Evolutionary conservation across 495 filamentous ascomycete species (phyloP).

Genomic region (Hypoxylon fragiforme): DNA sequence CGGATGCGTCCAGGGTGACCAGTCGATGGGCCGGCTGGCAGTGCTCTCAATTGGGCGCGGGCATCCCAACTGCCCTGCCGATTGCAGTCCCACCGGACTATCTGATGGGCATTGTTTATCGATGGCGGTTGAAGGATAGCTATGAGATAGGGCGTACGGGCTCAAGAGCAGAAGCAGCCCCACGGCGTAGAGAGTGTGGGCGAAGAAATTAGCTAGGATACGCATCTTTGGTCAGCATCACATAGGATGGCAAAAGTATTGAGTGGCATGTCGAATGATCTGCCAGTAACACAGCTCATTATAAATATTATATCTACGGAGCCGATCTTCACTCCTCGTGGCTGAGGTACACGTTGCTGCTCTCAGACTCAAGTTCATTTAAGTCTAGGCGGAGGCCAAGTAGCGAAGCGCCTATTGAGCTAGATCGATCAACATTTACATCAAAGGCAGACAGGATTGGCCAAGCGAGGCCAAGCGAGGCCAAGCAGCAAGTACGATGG

Average conservation of each 20-base stretch:
- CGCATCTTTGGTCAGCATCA: slow-evolving; percentile 15
- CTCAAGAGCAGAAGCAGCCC: slow-evolving; percentile 1
- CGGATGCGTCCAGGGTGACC: slow-evolving; percentile 44
- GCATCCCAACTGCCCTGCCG: slow-evolving; percentile 25
- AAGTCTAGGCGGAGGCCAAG: slow-evolving; percentile 8
- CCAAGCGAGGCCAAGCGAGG: slow-evolving; percentile 11
- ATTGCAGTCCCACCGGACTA: slow-evolving; percentile 17
- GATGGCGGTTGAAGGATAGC: neutral
- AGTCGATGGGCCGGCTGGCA: slow-evolving; percentile 23
- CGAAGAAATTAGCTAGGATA: slow-evolving; percentile 1
- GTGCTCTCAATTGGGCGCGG: slow-evolving; percentile 29
- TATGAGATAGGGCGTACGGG: neutral
- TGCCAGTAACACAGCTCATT: neutral
- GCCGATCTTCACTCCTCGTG: slow-evolving; percentile 17
- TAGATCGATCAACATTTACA: slow-evolving; percentile 2
- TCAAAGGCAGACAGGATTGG: neutral
- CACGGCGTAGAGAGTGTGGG: neutral
- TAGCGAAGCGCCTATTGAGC: slow-evolving; percentile 6
- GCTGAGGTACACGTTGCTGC: neutral
- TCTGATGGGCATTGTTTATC: slow-evolving; percentile 16
- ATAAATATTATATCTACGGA: slow-evolving; percentile 7
- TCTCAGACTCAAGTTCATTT: slow-evolving; percentile 5
- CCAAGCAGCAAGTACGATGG: slow-evolving; percentile 7
- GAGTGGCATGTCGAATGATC: neutral
- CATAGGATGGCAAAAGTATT: neutral